Evolutionary conservation across 2,329 filamentous ascomycete genomes (phyloP).

Genomic region (Emmonsiellopsis sp.): DNA sequence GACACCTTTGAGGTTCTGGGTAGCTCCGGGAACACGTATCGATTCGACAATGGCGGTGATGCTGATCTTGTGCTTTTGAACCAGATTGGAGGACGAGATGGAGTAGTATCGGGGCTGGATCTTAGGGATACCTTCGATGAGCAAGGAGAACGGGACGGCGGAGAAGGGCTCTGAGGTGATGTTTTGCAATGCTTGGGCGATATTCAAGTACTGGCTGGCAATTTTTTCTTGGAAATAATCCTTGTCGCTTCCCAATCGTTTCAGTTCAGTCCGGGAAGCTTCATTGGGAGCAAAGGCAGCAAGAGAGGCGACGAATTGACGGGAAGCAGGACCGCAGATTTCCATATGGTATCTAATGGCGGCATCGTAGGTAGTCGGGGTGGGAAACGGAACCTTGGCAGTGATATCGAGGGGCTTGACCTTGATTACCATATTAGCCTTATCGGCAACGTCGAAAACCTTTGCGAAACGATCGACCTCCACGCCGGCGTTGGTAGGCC

Average conservation of each 20-base stretch:
- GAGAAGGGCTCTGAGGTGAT: constrained; percentile 70
- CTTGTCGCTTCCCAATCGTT: constrained; percentile 81
- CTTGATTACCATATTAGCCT: constrained; percentile 71
- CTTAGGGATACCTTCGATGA: constrained; percentile 89
- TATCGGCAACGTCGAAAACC: constrained; percentile 64
- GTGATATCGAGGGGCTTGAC: constrained; percentile 91
- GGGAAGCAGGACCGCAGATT: constrained; percentile 87
- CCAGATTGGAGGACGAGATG: constrained; percentile 90
- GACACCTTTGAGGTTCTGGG: constrained; percentile 79
- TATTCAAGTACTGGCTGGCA: constrained; percentile 72
- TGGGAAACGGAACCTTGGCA: constrained; percentile 94
- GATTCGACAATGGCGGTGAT: constrained; percentile 93
- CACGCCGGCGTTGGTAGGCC: constrained; percentile 88
- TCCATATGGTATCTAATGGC: constrained; percentile 94
- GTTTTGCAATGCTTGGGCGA: constrained; percentile 70
- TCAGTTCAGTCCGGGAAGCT: constrained; percentile 74
- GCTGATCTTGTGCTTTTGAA: constrained; percentile 89
- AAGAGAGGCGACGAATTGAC: constrained; percentile 82
- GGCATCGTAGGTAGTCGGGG: constrained; percentile 91
- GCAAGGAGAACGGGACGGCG: constrained; percentile 81
- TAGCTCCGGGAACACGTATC: constrained; percentile 63
- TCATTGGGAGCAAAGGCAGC: constrained; percentile 86
- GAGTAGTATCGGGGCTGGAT: constrained; percentile 98
- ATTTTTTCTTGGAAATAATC: constrained; percentile 90
- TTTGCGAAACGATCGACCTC: constrained; percentile 86